A percentile compares a stretch with the other conserved stretches of the same genome.
phyloP scores from a whole-genome alignment of 2,329 filamentous ascomycete species.

The Cercospora janseana region DNA sequence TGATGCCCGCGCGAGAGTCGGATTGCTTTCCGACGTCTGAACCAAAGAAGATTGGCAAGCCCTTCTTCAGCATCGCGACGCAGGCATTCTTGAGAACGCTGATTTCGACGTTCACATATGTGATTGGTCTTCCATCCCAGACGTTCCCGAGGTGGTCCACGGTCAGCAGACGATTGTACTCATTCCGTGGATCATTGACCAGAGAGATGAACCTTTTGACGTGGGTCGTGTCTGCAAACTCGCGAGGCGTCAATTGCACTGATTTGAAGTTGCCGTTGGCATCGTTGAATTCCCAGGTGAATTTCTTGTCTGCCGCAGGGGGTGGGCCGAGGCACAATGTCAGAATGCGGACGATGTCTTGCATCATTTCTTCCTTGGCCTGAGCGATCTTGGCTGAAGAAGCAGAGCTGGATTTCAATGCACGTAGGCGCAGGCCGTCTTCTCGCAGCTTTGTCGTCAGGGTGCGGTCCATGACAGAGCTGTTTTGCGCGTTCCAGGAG shows the following conservation, averaged over 20 bases:
- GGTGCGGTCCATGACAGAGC: conserved; percentile 66
- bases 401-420: conserved; percentile 48
- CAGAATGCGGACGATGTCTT: conserved; percentile 76
- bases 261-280: conserved; percentile 62
- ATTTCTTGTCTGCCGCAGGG: conserved; percentile 65
- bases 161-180: conserved; percentile 68
- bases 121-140: conserved; percentile 70
- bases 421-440: conserved; percentile 70
- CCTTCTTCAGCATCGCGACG: conserved; percentile 73
- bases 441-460: conserved; percentile 86
- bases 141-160: conserved; percentile 80
- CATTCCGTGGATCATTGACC: conserved; percentile 80
- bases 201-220: conserved; percentile 74
- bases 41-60: conserved; percentile 83
- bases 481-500: conserved; percentile 72
- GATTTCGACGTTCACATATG: conserved; percentile 82
- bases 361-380: conserved; percentile 71
- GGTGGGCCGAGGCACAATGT: conserved; percentile 79
- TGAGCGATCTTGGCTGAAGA: conserved; percentile 43
- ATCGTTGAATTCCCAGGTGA: conserved; percentile 78
- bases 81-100: conserved; percentile 67
- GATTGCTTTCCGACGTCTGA: conserved; percentile 83
- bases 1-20: conserved; percentile 66
- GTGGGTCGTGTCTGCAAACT: conserved; percentile 66
- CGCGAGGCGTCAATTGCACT: conserved; percentile 63